Conservation (phyloP, 2,329 filamentous ascomycete species). For the Epichloe elymi region DNA sequence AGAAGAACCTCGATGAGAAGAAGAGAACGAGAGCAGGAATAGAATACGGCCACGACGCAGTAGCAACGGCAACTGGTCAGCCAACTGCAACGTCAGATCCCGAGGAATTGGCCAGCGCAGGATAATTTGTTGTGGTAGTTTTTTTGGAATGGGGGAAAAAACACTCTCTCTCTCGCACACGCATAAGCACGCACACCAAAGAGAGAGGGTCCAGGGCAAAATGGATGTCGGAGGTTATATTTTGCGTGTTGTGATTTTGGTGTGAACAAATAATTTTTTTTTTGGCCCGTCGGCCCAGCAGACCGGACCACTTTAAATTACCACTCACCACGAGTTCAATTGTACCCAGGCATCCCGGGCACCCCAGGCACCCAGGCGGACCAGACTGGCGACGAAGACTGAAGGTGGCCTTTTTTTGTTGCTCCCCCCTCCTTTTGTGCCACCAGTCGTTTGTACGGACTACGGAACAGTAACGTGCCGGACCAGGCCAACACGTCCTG, state of each 20-base stretch:
- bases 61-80: background rate
- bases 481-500: background rate
- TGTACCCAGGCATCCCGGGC: no score
- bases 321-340: background rate
- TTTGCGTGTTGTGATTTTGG: constrained; percentile 3
- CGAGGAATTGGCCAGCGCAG: background rate
- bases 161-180: background rate
- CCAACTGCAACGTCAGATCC: constrained; percentile 3
- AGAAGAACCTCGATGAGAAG: background rate
- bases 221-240: constrained; percentile 6
- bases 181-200: background rate
- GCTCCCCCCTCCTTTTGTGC: constrained; percentile 1
- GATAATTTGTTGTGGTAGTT: background rate
- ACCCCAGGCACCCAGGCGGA: no score
- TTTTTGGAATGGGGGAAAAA: constrained; percentile 1
- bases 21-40: background rate
- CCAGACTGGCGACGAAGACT: background rate
- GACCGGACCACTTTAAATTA: background rate
- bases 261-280: background rate
- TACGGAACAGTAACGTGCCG: background rate
- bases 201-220: constrained; percentile 2
- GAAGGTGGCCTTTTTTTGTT: background rate
- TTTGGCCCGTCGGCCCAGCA: background rate
- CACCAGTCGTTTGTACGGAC: background rate
- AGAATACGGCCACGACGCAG: background rate